These are phyloP conservation scores for Ophiostoma sp. DNA, from an alignment of 2,329 filamentous ascomycete species.

Conservation along the genomic window DNA sequence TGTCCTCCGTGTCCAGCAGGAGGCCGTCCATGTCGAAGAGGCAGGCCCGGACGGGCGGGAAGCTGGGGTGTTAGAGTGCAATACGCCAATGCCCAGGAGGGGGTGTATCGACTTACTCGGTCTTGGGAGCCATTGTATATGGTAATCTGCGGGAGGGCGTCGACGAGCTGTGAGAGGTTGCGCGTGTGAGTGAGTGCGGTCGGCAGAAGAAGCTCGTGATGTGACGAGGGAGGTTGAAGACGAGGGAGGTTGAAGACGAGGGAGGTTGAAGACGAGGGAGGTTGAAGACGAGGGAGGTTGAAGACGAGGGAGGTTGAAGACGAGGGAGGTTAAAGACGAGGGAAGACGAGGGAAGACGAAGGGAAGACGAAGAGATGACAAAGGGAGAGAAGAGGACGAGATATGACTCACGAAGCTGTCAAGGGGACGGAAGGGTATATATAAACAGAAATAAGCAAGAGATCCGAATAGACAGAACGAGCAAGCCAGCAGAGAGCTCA, in stretches of 20 bases:
- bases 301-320: not conserved
- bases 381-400: too few species aligned
- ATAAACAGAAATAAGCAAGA: not conserved
- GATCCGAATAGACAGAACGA: not conserved
- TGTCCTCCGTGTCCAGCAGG: slow-evolving; percentile 86
- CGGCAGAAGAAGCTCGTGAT: too few species aligned
- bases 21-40: slow-evolving; percentile 99
- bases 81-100: not conserved
- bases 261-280: not conserved
- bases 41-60: slow-evolving; percentile 78
- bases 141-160: too few species aligned
- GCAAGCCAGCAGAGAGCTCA: not conserved
- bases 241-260: not conserved
- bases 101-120: slow-evolving; percentile 30
- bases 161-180: too few species aligned
- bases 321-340: too few species aligned
- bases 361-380: not conserved
- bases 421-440: not conserved
- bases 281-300: not conserved
- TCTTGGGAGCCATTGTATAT: slow-evolving; percentile 31
- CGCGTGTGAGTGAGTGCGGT: too few species aligned
- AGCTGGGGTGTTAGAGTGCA: slow-evolving; percentile 36
- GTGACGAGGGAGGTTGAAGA: not conserved
- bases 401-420: not conserved
- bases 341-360: not conserved